Base-by-base conservation (phyloP, 768 basidiomycete species). In the Jaapia argillacea region DNA sequence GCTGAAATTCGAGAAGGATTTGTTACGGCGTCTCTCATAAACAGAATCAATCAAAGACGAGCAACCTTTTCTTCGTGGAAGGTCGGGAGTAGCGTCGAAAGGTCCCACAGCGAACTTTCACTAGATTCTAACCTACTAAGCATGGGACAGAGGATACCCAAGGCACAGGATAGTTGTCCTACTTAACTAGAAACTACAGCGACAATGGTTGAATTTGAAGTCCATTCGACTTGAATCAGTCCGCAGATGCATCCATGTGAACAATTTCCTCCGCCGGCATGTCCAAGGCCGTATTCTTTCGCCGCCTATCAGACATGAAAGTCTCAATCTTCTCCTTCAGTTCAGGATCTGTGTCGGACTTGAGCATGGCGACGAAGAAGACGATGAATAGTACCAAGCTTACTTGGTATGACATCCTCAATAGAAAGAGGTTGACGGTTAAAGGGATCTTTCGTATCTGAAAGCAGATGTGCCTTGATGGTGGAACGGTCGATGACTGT, bases 381-480 rank as follows among this genome's bases (percentile, higher is more conserved):
- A 36, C 5, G n/a, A 26, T 6, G 24, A 14, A 6, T 3, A 13
- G 36, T 13, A 22, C 23, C 39, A n/a, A 44, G 35, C 79, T 51
- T 53, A 90, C 92, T 64, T 22, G 88, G 76, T 45, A 80, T 58
- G 12, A 93, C 81, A 7, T 93, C 85, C 43, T 84, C 85, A 49
- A 92, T 77, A 6, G 68, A 61, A 22, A 96, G 67, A 2, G 94
- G 89, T 25, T 71, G 67, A 23, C 96, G 82, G 62, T 97, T 99
- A 75, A 98, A 99, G 1, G 96, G 96, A 61, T 99, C 96, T 42
- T 79, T 87, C 14, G 81, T 63, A 54, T 96, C 93, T 0, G 91
- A 94, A 16, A 99, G 67, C 26, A 97, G 66, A 59, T 96, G 92
- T 1, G 91, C 85, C 54, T 94, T 94, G 68, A 99, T 98, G 2